Evolutionary conservation across 2,329 filamentous ascomycete genomes (phyloP).

Genomic region (Phialophora tarda): DNA sequence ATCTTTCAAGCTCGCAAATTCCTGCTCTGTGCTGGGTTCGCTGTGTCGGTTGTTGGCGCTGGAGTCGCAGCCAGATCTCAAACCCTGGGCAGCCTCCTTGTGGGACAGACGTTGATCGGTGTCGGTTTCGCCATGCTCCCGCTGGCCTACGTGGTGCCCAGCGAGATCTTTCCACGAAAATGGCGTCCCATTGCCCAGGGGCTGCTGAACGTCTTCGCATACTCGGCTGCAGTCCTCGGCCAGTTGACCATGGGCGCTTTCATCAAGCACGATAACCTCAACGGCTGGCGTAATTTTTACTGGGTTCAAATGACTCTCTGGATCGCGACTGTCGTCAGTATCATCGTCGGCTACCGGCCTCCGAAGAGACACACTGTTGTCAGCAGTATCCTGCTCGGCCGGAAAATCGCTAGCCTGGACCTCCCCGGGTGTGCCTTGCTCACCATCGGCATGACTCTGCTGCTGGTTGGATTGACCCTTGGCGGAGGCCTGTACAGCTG

Average conservation of each 20-base stretch:
- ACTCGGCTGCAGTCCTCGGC: constrained; percentile 10
- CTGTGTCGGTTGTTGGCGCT: too few species aligned
- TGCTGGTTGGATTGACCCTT: constrained; percentile 22
- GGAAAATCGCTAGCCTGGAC: constrained; percentile 23
- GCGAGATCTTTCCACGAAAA: too few species aligned
- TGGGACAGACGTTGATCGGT: too few species aligned
- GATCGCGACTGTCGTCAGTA: constrained; percentile 3
- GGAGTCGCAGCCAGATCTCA: too few species aligned
- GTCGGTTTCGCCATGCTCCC: too few species aligned
- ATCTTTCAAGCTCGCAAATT: too few species aligned
- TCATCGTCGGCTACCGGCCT: constrained; percentile 25
- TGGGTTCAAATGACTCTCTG: constrained; percentile 29
- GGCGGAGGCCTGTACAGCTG: constrained; percentile 23
- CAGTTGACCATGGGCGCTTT: constrained; percentile 28
- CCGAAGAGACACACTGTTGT: constrained; percentile 27
- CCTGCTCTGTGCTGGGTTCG: too few species aligned
- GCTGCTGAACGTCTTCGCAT: constrained; percentile 17
- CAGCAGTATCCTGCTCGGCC: constrained; percentile 4
- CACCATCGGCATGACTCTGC: constrained; percentile 20
- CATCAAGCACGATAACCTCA: constrained; percentile 8
- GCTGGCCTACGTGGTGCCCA: too few species aligned
- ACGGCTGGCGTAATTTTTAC: constrained; percentile 22
- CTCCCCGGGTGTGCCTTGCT: constrained; percentile 17
- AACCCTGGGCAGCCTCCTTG: too few species aligned
- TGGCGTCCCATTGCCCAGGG: constrained; percentile 8